Percentiles rank a stretch among this genome's conserved stretches.
Conservation (phyloP, 164 flowering plant species). For the Umbilicus rupestris region DNA sequence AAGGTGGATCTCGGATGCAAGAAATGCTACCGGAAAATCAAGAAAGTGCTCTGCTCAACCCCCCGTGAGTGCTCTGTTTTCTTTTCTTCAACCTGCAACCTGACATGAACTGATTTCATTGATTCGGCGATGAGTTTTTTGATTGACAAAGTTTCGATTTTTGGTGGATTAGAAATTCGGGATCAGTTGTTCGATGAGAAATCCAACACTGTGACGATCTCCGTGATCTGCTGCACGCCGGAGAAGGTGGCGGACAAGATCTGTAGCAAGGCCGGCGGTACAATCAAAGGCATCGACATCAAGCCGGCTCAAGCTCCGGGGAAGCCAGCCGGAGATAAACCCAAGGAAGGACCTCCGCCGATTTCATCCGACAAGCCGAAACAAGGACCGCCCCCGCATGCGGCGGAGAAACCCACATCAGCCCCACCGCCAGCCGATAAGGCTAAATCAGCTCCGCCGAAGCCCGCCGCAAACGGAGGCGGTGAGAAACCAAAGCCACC, state of each 20-base stretch:
- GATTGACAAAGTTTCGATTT: slow-evolving; percentile 1
- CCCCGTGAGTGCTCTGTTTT: slow-evolving; percentile 20
- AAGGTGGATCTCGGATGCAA: slow-evolving; percentile 30
- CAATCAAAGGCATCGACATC: slow-evolving; percentile 44
- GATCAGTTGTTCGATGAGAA: slow-evolving; percentile 48
- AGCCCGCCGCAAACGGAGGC: background rate
- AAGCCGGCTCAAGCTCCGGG: background rate
- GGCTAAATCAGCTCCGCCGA: too few species aligned
- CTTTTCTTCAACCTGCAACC: background rate
- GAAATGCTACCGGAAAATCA: slow-evolving; percentile 30
- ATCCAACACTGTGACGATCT: slow-evolving; percentile 39
- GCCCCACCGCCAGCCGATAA: background rate
- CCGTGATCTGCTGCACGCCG: slow-evolving; percentile 44
- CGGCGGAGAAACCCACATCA: slow-evolving; percentile 6
- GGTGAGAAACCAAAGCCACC: slow-evolving; percentile 3
- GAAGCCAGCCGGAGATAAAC: background rate
- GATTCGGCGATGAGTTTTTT: background rate
- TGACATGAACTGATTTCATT: background rate
- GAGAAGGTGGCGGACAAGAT: slow-evolving; percentile 41
- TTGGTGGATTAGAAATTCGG: slow-evolving; percentile 40
- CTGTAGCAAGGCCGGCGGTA: slow-evolving; percentile 31
- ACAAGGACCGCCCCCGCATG: background rate
- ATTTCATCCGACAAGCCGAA: too few species aligned
- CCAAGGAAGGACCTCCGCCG: slow-evolving; percentile 12
- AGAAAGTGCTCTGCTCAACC: slow-evolving; percentile 25